Evolutionary conservation across 176 grass and related monocot genomes (phyloP).

Genomic region (Thinopyrum elongatum): DNA sequence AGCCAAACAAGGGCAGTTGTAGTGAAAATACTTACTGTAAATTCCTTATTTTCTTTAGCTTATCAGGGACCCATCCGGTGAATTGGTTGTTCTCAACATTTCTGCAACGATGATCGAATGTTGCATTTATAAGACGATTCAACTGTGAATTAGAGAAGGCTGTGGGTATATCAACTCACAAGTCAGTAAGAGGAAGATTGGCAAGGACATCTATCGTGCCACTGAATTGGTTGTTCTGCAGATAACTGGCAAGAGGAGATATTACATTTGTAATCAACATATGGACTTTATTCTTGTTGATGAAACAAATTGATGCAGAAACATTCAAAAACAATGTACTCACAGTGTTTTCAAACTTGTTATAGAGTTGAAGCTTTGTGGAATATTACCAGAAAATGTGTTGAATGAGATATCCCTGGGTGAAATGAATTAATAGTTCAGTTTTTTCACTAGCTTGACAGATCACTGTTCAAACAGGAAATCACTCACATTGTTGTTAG

Average conservation of each 20-base stretch:
- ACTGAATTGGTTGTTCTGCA: constrained; percentile 93
- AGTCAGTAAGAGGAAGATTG: constrained; percentile 71
- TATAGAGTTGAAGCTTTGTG: constrained; percentile 67
- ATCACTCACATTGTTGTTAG: constrained; percentile 71
- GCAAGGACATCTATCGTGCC: constrained; percentile 78
- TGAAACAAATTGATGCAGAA: constrained; percentile 2
- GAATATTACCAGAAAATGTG: constrained; percentile 68
- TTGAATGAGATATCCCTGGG: constrained; percentile 86
- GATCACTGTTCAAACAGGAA: background rate
- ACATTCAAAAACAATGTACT: constrained; percentile 26
- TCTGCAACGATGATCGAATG: constrained; percentile 45
- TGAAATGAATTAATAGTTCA: constrained; percentile 26
- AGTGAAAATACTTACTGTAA: constrained; percentile 59
- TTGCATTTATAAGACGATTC: constrained; percentile 24
- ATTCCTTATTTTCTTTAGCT: constrained; percentile 68
- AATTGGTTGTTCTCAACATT: constrained; percentile 89
- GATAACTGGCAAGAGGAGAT: constrained; percentile 53
- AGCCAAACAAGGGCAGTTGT: background rate
- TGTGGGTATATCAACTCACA: constrained; percentile 56
- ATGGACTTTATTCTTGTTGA: background rate
- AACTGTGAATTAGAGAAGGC: background rate
- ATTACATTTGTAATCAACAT: background rate
- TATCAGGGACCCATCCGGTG: constrained; percentile 87
- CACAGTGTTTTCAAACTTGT: constrained; percentile 75
- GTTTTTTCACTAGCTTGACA: constrained; percentile 8